Base-by-base conservation (phyloP, 176 grass and related monocot genomes). In the Tillandsia leiboldiana region DNA sequence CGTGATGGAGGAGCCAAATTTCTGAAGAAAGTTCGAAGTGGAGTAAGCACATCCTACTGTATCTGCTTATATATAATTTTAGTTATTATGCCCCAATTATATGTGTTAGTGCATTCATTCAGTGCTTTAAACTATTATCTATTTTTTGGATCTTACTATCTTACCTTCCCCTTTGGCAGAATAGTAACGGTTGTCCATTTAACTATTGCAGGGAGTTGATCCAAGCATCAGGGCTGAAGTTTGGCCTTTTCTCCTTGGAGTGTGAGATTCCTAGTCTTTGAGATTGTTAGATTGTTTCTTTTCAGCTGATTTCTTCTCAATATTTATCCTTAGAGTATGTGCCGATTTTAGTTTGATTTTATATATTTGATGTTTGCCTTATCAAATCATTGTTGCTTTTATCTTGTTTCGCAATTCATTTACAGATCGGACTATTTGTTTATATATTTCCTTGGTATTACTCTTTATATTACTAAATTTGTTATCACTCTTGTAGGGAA, bases 191-290 rank as follows among this genome's bases (percentile, higher is more conserved):
- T 9, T 18, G 6, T 10, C 22, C 22, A 61, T 61, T 61, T 61
- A 1, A 23, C 73, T 71, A 69, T 81, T 80, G 54, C 86, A 96
- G 93, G 93, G 93, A 78, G 77, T 92, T 33, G 89, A 92, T 72
- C 79, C 86, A 77, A 75, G 83, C 61, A 85, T 96, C 73, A 83
- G 93, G 50, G 87, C 81, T 79, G 86, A 96, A 87, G 93, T 96
- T 90, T 96, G 93, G 93, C 88, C 93, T 63, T 96, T 92, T 63
- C 79, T 96, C 63, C 89, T 96, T 18, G 89, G 93, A 80, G 83
- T 96, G 93, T 96, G 77, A 96, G 89, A 72, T 78, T 50, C 24
- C 59, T 69, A 11, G 33, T 82, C 56, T 74, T 59, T 75, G 8
- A 61, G n/a, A 42, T 61, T 23, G 56, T 59, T 22, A 8, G 20